These are phyloP conservation scores for Punica granatum DNA, from an alignment of 345 rosid species.

Conservation along the genomic window DNA sequence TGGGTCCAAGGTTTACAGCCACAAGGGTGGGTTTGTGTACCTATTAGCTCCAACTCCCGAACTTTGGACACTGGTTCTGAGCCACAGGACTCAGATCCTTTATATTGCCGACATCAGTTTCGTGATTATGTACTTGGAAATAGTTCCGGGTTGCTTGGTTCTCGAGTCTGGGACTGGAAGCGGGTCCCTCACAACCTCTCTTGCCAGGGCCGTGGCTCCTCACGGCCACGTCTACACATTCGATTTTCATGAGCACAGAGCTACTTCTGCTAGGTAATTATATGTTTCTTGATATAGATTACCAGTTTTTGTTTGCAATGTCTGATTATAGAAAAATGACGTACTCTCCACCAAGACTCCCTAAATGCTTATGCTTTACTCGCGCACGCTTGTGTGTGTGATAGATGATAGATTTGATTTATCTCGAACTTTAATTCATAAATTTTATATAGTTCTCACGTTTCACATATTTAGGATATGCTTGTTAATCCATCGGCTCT, in stretches of 20 bases:
- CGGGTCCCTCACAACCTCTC: constrained; percentile 81
- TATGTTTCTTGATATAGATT: background rate
- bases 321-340: too few species aligned
- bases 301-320: too few species aligned
- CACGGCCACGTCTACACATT: constrained; percentile 77
- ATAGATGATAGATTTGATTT: too few species aligned
- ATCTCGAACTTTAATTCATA: too few species aligned
- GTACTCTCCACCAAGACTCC: too few species aligned
- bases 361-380: too few species aligned
- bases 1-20: constrained; percentile 77
- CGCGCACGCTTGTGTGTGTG: too few species aligned
- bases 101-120: constrained; percentile 89
- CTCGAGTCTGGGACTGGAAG: constrained; percentile 96
- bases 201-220: constrained; percentile 86
- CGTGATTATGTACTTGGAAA: constrained; percentile 67
- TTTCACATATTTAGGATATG: background rate
- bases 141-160: constrained; percentile 86
- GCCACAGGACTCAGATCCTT: constrained; percentile 96
- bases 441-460: background rate
- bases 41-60: constrained; percentile 86
- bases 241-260: constrained; percentile 93
- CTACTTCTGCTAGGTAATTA: constrained; percentile 70
- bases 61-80: constrained; percentile 84
- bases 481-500: background rate
- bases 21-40: constrained; percentile 76